Percentiles rank a stretch among this genome's conserved stretches.
Evolutionary conservation across 345 rosid species (phyloP).

Genomic region (Euphorbia pulcherrima): DNA sequence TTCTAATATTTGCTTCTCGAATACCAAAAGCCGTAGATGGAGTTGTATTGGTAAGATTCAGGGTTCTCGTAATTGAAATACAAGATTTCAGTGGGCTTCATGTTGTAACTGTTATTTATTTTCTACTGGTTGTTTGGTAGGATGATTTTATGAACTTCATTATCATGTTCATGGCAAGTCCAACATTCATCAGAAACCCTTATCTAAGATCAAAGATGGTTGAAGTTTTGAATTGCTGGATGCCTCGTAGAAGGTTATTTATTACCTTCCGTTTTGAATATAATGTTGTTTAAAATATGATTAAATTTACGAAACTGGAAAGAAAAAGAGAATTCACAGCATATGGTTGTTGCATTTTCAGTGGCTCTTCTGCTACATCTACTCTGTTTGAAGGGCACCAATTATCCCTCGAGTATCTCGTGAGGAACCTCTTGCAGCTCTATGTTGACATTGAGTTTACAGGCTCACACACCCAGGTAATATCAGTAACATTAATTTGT

Average conservation of each 20-base stretch:
- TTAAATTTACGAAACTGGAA: not conserved
- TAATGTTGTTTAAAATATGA: not conserved
- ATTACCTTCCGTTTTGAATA: slow-evolving; percentile 6
- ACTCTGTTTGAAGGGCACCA: slow-evolving; percentile 92
- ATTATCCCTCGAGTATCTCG: slow-evolving; percentile 86
- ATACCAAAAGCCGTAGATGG: slow-evolving; percentile 93
- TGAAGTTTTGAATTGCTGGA: slow-evolving; percentile 98
- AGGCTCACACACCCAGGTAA: slow-evolving; percentile 98
- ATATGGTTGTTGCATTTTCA: slow-evolving; percentile 31
- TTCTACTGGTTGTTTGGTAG: slow-evolving; percentile 41
- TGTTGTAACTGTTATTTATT: not conserved
- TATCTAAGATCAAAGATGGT: slow-evolving; percentile 99
- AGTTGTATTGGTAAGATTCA: slow-evolving; percentile 55
- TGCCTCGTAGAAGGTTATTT: slow-evolving; percentile 83
- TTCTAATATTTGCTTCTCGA: slow-evolving; percentile 85
- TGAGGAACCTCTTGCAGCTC: slow-evolving; percentile 92
- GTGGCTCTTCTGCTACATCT: slow-evolving; percentile 78
- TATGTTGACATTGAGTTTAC: slow-evolving; percentile 99
- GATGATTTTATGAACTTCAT: slow-evolving; percentile 98
- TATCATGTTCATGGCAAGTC: slow-evolving; percentile 97
- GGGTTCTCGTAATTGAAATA: not conserved
- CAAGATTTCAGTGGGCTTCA: not conserved
- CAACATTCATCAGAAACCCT: slow-evolving; percentile 79
- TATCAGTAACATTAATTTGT: not conserved
- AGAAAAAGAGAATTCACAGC: slow-evolving; percentile 5